Evolutionary conservation across 1,284 basidiomycete genomes (phyloP).

Genomic region (Boletus sp.): DNA sequence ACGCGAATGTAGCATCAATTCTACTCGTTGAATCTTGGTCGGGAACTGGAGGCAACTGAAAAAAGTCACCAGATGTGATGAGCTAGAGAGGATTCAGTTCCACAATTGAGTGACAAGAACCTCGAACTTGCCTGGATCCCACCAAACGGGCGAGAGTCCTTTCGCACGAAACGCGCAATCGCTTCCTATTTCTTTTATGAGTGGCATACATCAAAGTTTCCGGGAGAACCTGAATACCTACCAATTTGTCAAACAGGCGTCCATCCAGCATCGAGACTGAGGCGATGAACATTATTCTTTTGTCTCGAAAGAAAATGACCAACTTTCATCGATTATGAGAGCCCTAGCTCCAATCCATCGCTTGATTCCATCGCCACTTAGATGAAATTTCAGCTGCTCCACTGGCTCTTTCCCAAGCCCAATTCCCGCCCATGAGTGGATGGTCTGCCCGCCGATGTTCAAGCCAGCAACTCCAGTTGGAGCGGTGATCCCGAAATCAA

Average conservation of each 20-base stretch:
- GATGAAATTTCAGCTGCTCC: conserved; percentile 51
- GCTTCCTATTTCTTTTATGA: conserved; percentile 30
- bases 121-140: conserved; percentile 63
- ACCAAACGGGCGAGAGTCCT: conserved; percentile 61
- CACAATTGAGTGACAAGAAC: neutral
- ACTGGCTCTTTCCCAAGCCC: conserved; percentile 62
- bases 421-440: conserved; percentile 78
- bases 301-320: conserved; percentile 24
- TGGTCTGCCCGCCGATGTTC: conserved; percentile 78
- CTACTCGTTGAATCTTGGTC: conserved; percentile 39
- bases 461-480: conserved; percentile 82
- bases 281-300: neutral
- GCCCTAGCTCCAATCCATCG: conserved; percentile 59
- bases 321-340: conserved; percentile 75
- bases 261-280: conserved; percentile 65
- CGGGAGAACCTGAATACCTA: conserved; percentile 24
- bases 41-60: conserved; percentile 78
- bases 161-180: conserved; percentile 56
- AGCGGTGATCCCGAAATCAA: conserved; percentile 73
- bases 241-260: conserved; percentile 69
- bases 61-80: conserved; percentile 80
- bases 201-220: neutral
- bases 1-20: conserved; percentile 56
- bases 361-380: conserved; percentile 45
- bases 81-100: conserved; percentile 47